Percentiles rank a stretch among this genome's conserved stretches.
phyloP scores from a whole-genome alignment of 1,139 yeast genomes.

The Taiozyma sp. region DNA sequence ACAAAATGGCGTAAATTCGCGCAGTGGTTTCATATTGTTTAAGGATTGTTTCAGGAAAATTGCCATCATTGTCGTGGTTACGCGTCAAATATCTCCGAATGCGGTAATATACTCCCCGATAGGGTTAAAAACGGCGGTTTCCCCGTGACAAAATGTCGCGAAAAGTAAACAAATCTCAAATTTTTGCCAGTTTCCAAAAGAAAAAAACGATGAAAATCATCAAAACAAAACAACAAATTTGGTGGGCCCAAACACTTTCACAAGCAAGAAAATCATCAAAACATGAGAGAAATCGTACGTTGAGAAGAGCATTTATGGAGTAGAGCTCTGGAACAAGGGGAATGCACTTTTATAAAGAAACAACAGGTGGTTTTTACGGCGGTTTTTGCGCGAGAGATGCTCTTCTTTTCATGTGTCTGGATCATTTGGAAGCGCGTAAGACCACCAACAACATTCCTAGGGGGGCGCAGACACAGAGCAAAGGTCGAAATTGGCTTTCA shows the following conservation, averaged over 20 bases:
- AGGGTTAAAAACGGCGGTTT: not conserved
- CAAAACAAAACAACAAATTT: not conserved
- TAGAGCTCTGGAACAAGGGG: not conserved
- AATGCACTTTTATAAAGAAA: not conserved
- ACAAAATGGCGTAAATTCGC: not conserved
- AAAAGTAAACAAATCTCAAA: not conserved
- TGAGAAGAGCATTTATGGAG: not conserved
- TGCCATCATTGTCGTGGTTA: not conserved
- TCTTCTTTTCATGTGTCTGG: not conserved
- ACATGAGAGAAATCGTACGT: constrained; percentile 11
- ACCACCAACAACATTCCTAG: not conserved
- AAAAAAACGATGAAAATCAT: not conserved
- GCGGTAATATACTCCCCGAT: not conserved
- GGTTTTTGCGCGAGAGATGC: not conserved
- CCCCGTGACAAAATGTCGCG: constrained; percentile 1
- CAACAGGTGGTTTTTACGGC: not conserved
- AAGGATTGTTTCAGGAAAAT: not conserved
- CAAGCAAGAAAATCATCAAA: not conserved
- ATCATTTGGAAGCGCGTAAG: not conserved
- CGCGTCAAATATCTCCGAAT: not conserved
- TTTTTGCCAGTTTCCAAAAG: constrained; percentile 1
- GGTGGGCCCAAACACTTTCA: not conserved
- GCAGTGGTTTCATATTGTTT: not conserved
- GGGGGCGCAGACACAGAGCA: not conserved
- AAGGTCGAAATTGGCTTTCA: not conserved